Evolutionary conservation across 1,284 basidiomycete species (phyloP).

Genomic region (Pseudozyma sp.): DNA sequence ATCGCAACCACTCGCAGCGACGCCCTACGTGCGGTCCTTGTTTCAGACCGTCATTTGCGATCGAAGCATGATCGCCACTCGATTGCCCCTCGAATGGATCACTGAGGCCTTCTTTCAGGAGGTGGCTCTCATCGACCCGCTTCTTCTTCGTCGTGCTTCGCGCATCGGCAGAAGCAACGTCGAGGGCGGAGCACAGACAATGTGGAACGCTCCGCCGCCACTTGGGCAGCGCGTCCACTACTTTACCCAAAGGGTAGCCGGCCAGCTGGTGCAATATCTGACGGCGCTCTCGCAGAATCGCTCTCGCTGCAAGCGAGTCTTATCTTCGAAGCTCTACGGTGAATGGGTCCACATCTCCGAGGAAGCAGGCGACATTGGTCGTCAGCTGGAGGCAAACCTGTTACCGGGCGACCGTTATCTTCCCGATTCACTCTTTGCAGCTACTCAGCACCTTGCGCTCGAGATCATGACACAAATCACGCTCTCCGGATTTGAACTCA

Average conservation of each 20-base stretch:
- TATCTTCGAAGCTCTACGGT: slow-evolving; percentile 43
- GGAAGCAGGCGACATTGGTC: slow-evolving; percentile 41
- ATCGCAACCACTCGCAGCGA: slow-evolving; percentile 17
- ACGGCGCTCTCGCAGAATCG: slow-evolving; percentile 53
- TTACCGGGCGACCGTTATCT: slow-evolving; percentile 29
- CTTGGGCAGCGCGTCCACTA: slow-evolving; percentile 40
- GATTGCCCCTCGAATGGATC: slow-evolving; percentile 41
- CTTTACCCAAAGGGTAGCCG: slow-evolving; percentile 39
- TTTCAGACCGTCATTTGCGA: slow-evolving; percentile 47
- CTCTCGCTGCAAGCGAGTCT: slow-evolving; percentile 44
- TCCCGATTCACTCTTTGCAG: slow-evolving; percentile 68
- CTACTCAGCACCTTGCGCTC: slow-evolving; percentile 75
- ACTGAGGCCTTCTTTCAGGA: slow-evolving; percentile 47
- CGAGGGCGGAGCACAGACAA: slow-evolving; percentile 27
- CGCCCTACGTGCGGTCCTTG: slow-evolving; percentile 43
- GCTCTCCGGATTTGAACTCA: slow-evolving; percentile 80
- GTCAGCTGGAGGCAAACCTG: slow-evolving; percentile 22
- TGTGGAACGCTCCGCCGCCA: slow-evolving; percentile 35
- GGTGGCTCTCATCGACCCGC: slow-evolving; percentile 40
- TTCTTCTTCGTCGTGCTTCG: slow-evolving; percentile 33
- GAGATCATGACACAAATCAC: slow-evolving; percentile 77
- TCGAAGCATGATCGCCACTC: slow-evolving; percentile 47
- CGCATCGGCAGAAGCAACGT: slow-evolving; percentile 27
- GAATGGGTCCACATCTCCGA: slow-evolving; percentile 46
- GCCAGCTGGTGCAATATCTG: slow-evolving; percentile 52